These are phyloP conservation scores for Pleurotus ostreatus DNA, from an alignment of 768 basidiomycete genomes.

Conservation along the genomic window DNA sequence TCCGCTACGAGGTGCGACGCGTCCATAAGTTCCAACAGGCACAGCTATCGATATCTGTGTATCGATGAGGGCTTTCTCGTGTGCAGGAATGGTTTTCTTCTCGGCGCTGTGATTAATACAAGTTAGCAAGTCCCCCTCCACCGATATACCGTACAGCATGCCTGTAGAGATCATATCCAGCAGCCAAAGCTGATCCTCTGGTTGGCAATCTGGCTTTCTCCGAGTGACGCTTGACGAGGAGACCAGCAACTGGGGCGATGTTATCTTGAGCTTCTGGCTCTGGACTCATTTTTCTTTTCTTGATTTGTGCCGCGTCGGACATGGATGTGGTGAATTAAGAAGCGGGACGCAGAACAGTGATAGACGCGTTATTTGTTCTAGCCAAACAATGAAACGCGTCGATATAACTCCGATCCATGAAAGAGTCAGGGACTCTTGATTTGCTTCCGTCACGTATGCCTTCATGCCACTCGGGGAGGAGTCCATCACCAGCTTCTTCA, in stretches of 20 bases:
- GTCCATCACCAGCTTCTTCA: constrained; percentile 21
- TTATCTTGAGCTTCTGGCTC: constrained; percentile 24
- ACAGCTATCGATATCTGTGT: constrained; percentile 93
- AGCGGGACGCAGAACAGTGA: constrained; percentile 5
- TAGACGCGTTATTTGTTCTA: constrained; percentile 33
- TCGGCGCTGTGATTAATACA: constrained; percentile 60
- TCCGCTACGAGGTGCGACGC: constrained; percentile 93
- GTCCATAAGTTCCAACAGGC: constrained; percentile 90
- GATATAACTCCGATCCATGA: constrained; percentile 23
- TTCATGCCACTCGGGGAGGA: constrained; percentile 18
- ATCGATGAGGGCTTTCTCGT: constrained; percentile 87
- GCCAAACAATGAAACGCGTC: constrained; percentile 22
- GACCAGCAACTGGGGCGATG: constrained; percentile 38
- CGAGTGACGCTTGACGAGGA: constrained; percentile 84
- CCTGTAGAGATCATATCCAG: constrained; percentile 96
- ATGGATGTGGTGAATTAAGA: constrained; percentile 10
- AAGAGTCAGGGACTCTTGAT: constrained; percentile 8
- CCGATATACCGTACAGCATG: constrained; percentile 24
- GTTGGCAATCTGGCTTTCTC: constrained; percentile 82
- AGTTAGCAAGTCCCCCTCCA: neutral
- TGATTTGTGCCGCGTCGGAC: constrained; percentile 35
- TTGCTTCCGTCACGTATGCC: neutral
- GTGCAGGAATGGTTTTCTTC: constrained; percentile 76
- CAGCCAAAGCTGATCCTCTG: constrained; percentile 80
- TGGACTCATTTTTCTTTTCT: constrained; percentile 61